Base-by-base conservation (phyloP, 1,139 yeast genomes). In the Debaryomycetaceae sp. region DNA sequence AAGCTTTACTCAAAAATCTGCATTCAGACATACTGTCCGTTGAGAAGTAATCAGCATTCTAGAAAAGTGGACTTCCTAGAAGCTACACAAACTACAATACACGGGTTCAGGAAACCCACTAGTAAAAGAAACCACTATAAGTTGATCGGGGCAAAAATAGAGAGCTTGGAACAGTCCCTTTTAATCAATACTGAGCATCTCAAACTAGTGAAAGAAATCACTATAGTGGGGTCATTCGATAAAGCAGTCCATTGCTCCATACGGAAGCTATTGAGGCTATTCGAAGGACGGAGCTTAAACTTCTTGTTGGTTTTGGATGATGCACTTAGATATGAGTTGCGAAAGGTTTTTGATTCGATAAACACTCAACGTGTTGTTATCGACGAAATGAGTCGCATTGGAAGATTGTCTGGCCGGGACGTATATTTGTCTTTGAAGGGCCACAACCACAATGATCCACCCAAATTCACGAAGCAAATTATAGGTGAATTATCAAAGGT, bases 101-200 rank as follows among this genome's bases (percentile, higher is more conserved):
- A 44, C 42, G 51, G 51, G 9, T 34, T 46, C 14, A 45, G 37
- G 27, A 34, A 37, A 24, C 14, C 35, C n/a, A 37, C 39, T 7
- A 42, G 36, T 72, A 31, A 36, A n/a, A 41, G 40, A 34, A 44
- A 45, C 54, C 62, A 57, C 8, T 41, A 47, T 24, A 57, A 56
- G 39, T 51, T 72, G 57, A 58, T 72, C 20, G 51, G 51, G 36
- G 72, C 70, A 4, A 56, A 72, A 41, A 44, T 72, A 27, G 43
- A 52, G 38, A 59, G 65, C 0, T 53, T 73, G 39, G 53, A 54
- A 23, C 53, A 52, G 36, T 57, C 75, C 0, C 45, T 72, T 17
- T 40, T 39, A 7, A 49, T 71, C 17, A 72, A 72, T 47, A 58
- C 62, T 0, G 53, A 49, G 13, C 58, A 72, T 42, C 49, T 52